Conservation (phyloP, 140 eudicot species). For the Bidens hawaiensis region DNA sequence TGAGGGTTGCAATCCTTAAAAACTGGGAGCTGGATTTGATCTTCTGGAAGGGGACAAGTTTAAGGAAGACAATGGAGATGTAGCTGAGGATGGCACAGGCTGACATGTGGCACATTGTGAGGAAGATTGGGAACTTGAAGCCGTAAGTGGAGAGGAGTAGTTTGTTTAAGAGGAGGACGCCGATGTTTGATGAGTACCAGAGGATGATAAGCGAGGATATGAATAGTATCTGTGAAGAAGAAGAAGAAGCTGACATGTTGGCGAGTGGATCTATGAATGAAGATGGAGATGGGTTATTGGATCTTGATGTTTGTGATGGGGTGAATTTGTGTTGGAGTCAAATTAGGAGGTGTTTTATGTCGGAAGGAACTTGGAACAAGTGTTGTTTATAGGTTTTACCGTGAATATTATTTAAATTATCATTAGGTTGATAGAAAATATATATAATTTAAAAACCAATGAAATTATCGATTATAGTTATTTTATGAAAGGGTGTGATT, state of each 20-base stretch:
- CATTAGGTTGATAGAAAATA: too few species aligned
- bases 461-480: too few species aligned
- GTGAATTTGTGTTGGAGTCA: not conserved
- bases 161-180: slow-evolving; percentile 84
- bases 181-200: slow-evolving; percentile 93
- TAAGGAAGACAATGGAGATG: slow-evolving; percentile 63
- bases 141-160: slow-evolving; percentile 77
- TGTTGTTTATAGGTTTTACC: not conserved
- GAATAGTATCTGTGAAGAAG: slow-evolving; percentile 26
- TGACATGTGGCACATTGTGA: slow-evolving; percentile 96
- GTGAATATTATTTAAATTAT: too few species aligned
- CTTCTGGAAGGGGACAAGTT: slow-evolving; percentile 64
- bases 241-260: slow-evolving; percentile 18
- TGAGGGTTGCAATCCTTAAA: slow-evolving; percentile 63
- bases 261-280: slow-evolving; percentile 13
- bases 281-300: not conserved
- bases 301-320: too few species aligned
- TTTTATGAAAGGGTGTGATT: too few species aligned
- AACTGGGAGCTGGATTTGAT: slow-evolving; percentile 72
- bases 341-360: not conserved
- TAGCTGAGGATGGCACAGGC: slow-evolving; percentile 87
- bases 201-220: slow-evolving; percentile 58
- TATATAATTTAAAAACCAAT: too few species aligned
- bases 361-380: too few species aligned
- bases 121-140: slow-evolving; percentile 77